Percentiles rank a stretch among this genome's conserved stretches.
phyloP scores from a whole-genome alignment of 345 rosid genomes.

The Crucihimalaya himalaica region DNA sequence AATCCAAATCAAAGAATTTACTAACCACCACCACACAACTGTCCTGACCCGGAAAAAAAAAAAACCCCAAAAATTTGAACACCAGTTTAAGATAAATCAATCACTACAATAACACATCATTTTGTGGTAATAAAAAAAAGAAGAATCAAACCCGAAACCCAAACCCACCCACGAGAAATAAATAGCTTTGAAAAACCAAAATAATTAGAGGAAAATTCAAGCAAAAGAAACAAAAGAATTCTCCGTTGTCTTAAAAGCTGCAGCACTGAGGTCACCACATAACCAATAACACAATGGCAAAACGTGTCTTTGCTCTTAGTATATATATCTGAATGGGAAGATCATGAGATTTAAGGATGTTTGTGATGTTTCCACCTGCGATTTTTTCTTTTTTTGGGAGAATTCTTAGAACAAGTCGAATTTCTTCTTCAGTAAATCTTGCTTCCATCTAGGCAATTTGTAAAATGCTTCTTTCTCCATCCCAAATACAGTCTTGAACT shows the following conservation, averaged over 20 bases:
- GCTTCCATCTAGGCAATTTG: slow-evolving; percentile 89
- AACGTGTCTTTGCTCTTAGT: slow-evolving; percentile 17
- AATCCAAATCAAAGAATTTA: slow-evolving; percentile 37
- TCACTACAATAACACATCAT: slow-evolving; percentile 27
- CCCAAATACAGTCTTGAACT: slow-evolving; percentile 67
- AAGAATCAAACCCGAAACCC: slow-evolving; percentile 30
- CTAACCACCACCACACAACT: slow-evolving; percentile 31
- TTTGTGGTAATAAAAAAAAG: slow-evolving; percentile 22
- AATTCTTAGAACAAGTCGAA: slow-evolving; percentile 61
- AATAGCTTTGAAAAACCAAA: not conserved
- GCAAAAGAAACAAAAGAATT: not conserved
- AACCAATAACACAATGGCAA: slow-evolving; percentile 9
- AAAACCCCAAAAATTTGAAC: too few relatives aligned
- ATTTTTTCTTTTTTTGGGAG: not conserved
- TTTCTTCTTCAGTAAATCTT: slow-evolving; percentile 83
- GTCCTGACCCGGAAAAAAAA: not conserved
- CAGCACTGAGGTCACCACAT: slow-evolving; percentile 20
- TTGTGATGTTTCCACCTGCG: slow-evolving; percentile 15
- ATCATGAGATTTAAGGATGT: not conserved
- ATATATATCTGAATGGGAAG: slow-evolving; percentile 12
- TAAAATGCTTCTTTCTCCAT: slow-evolving; percentile 70
- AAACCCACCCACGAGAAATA: slow-evolving; percentile 19
- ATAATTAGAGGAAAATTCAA: not conserved
- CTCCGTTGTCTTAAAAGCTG: slow-evolving; percentile 27
- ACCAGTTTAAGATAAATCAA: slow-evolving; percentile 10